phyloP scores from a whole-genome alignment of 768 basidiomycete species.

The Mycena indigotica region DNA sequence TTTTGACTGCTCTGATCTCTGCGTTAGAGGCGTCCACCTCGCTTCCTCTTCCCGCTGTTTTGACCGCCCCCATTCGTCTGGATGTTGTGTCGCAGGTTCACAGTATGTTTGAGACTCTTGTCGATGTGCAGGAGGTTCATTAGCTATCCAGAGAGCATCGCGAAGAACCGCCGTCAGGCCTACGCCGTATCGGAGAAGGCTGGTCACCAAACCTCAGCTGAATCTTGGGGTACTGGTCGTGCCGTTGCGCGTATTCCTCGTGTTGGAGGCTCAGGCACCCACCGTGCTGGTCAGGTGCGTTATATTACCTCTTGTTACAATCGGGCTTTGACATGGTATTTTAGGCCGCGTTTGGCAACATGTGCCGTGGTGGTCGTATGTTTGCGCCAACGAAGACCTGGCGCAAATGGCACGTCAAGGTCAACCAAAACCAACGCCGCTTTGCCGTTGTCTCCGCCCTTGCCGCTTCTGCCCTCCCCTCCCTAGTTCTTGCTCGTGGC shows the following conservation, averaged over 20 bases:
- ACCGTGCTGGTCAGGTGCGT: constrained; percentile 92
- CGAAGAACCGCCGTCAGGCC: constrained; percentile 97
- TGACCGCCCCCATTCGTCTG: constrained; percentile 97
- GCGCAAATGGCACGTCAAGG: constrained; percentile 99
- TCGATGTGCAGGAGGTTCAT: not conserved
- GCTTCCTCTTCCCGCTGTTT: constrained; percentile 90
- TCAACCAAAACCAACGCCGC: constrained; percentile 98
- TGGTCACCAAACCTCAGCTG: constrained; percentile 97
- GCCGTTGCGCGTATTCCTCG: constrained; percentile 99
- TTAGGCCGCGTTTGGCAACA: constrained; percentile 99
- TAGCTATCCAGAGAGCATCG: constrained; percentile 77
- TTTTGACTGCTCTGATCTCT: constrained; percentile 16
- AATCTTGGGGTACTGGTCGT: constrained; percentile 99
- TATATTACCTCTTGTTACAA: not conserved
- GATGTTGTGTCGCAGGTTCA: constrained; percentile 98
- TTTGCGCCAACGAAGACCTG: constrained; percentile 99
- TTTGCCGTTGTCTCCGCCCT: constrained; percentile 97
- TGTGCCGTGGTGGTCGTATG: constrained; percentile 99
- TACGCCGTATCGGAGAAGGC: constrained; percentile 98
- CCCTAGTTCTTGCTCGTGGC: constrained; percentile 97
- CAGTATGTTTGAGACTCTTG: constrained; percentile 66
- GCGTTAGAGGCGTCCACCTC: constrained; percentile 79
- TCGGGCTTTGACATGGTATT: constrained; percentile 6
- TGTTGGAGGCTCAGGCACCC: constrained; percentile 98
- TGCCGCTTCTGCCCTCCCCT: constrained; percentile 95